phyloP scores from a whole-genome alignment of 352 stramenopile species.

The Pythium aphanidermatum region DNA sequence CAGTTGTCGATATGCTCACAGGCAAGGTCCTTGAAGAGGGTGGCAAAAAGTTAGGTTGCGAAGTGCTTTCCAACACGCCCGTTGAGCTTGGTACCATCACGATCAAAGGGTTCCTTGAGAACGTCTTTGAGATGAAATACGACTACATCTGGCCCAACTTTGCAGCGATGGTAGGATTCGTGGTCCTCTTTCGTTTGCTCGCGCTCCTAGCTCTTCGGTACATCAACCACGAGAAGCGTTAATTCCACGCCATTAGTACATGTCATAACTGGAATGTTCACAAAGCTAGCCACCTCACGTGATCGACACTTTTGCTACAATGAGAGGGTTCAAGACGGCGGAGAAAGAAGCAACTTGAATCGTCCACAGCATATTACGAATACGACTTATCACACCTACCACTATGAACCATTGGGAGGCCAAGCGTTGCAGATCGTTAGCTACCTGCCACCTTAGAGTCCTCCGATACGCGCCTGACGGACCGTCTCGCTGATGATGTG shows the following conservation, averaged over 20 bases:
- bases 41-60: conserved; percentile 21
- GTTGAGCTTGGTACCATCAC: conserved; percentile 16
- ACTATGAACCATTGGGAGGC: no score
- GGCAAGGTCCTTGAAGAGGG: conserved; percentile 3
- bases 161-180: conserved; percentile 13
- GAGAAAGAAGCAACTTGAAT: no score
- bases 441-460: no score
- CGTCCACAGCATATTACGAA: no score
- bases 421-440: no score
- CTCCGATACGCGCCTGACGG: conserved; percentile 39
- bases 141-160: conserved; percentile 23
- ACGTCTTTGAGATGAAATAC: conserved; percentile 28
- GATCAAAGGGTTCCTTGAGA: conserved; percentile 24
- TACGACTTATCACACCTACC: no score
- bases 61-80: conserved; percentile 16
- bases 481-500: conserved; percentile 67
- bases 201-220: conserved; percentile 23
- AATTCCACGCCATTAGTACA: no score
- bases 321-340: no score
- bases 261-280: no score
- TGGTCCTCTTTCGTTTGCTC: conserved; percentile 23
- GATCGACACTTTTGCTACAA: no score
- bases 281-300: no score
- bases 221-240: conserved; percentile 33
- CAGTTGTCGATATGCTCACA: conserved; percentile 8